Conservation (phyloP, 2,329 filamentous ascomycete species). For the Dothiorella sarmentorum region DNA sequence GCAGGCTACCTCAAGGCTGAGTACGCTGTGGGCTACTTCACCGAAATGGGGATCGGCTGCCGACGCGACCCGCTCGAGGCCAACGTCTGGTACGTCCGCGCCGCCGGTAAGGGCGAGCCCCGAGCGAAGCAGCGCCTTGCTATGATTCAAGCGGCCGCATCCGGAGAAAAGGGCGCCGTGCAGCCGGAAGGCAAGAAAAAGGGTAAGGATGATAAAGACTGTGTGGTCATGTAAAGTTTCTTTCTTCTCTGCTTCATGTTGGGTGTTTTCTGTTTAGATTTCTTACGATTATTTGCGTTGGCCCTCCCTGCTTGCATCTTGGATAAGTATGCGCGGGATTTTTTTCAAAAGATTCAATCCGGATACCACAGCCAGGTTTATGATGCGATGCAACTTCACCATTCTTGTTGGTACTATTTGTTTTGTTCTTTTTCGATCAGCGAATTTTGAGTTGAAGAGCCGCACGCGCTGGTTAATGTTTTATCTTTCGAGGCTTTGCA, state of each 20-base stretch:
- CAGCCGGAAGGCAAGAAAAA: slow-evolving; percentile 32
- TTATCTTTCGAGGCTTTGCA: not conserved
- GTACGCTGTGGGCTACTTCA: slow-evolving; percentile 95
- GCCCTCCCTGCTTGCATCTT: not conserved
- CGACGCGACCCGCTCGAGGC: slow-evolving; percentile 91
- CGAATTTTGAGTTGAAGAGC: not conserved
- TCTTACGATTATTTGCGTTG: not conserved
- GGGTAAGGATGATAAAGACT: slow-evolving; percentile 33
- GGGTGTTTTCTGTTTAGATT: not conserved
- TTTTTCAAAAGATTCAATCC: not conserved
- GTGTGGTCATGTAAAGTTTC: slow-evolving; percentile 34
- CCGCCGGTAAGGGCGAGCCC: slow-evolving; percentile 87
- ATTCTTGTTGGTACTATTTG: slow-evolving; percentile 14
- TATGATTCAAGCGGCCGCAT: slow-evolving; percentile 80
- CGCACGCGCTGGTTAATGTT: not conserved
- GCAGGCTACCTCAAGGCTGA: slow-evolving; percentile 68
- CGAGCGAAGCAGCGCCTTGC: slow-evolving; percentile 81
- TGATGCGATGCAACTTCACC: not conserved
- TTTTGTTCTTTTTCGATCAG: not conserved
- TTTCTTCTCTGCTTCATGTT: not conserved
- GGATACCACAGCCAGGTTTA: not conserved
- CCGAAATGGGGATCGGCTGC: slow-evolving; percentile 96
- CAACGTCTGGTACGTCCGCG: slow-evolving; percentile 97
- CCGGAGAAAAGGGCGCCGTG: slow-evolving; percentile 40
- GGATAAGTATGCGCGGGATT: not conserved